Evolutionary conservation across 2,329 filamentous ascomycete species (phyloP), one percentile per base, ranked within the genome.

Genomic region (Falciphora oryzae): DNA sequence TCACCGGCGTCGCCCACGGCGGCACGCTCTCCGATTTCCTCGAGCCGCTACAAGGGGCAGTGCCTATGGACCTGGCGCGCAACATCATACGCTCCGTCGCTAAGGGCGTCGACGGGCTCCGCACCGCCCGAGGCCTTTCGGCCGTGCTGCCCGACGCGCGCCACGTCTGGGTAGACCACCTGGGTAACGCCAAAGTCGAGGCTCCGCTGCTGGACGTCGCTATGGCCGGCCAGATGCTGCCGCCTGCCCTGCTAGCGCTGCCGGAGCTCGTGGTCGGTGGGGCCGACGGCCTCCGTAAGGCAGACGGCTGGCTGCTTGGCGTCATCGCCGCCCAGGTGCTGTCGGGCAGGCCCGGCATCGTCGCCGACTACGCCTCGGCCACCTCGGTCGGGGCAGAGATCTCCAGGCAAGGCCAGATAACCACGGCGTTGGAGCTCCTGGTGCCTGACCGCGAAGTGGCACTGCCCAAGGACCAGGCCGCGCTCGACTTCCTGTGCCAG

Each of bases 301-400:
- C 62, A 2, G 63, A 65, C 27, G 59, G 38, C 7, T 65, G 65
- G 65, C 59, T 65, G 28, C 29, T 65, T 27, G 65, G 65, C 2
- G n/a, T 65, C n/a, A 25, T 62, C 25, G 62, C 63, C 6, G 62
- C 59, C 5, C 58, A 65, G 53, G 22, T 64, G 16, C 62, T 64
- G 6, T 62, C 56, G 4, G 65, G 62, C 8, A 11, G 58, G 2
- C 25, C 31, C 59, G 27, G 13, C 35, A n/a, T 62, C 29, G 59
- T 2, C 10, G 62, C 28, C 50, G 18, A 57, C 18, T 57, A 57
- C 25, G 28, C 13, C n/a, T 38, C 65, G 35, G 22, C 62, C 32
- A 25, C 16, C 10, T 35, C 11, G 22, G 31, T 29, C 32, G 62
- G 44, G 31, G 10, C 14, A 29, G 29, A 38, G 5, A 32, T 60